A percentile compares a stretch with the other conserved stretches of the same genome.
Evolutionary conservation across 306 rosid species (phyloP).

Genomic region (Trichosanthes cucumerina): DNA sequence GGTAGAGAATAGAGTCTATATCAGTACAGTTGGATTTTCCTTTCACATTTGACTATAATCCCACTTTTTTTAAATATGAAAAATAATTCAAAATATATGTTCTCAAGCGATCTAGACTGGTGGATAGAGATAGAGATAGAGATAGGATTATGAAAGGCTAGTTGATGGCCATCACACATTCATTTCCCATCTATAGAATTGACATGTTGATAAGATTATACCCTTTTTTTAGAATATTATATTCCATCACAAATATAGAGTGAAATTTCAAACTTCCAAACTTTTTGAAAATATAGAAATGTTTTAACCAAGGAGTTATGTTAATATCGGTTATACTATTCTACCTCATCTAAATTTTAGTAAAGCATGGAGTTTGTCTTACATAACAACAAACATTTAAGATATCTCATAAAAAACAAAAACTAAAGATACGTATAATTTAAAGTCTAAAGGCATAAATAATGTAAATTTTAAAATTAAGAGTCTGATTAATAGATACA

Average conservation of each 20-base stretch:
- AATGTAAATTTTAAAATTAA: too few species aligned
- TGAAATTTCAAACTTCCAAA: not conserved
- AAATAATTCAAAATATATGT: not conserved
- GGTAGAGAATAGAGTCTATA: not conserved
- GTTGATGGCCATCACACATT: not conserved
- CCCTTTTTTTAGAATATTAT: not conserved
- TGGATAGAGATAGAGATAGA: not conserved
- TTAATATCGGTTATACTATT: too few species aligned
- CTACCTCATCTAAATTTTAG: not conserved
- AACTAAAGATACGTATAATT: not conserved
- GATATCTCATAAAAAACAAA: not conserved
- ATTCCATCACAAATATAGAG: not conserved
- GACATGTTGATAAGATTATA: not conserved
- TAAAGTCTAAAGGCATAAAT: not conserved
- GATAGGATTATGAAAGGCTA: not conserved
- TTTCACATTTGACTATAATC: not conserved
- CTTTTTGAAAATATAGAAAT: not conserved
- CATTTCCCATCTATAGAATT: not conserved
- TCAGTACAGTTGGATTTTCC: slow-evolving; percentile 1
- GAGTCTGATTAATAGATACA: too few species aligned
- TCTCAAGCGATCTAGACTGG: not conserved
- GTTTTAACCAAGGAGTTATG: not conserved
- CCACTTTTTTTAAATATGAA: not conserved
- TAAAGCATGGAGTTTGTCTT: not conserved
- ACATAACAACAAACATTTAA: not conserved